Percentiles rank a stretch among this genome's conserved stretches.
These are phyloP conservation scores for Globisporangium splendens DNA, from an alignment of 352 stramenopile genomes.

Conservation along the genomic window DNA sequence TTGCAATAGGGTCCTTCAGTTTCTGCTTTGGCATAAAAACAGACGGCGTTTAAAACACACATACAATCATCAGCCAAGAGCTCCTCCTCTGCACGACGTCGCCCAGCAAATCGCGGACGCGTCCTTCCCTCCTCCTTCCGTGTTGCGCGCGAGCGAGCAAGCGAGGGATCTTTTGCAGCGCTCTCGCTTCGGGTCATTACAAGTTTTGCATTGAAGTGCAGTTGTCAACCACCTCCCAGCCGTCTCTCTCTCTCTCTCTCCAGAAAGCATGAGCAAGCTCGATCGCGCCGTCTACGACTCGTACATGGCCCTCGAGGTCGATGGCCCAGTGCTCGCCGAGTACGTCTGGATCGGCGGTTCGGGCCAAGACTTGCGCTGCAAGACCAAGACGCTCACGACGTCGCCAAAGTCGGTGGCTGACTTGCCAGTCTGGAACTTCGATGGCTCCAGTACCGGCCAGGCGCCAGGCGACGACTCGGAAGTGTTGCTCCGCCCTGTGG, in stretches of 20 bases:
- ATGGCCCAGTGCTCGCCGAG: conserved; percentile 78
- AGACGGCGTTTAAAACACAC: no score
- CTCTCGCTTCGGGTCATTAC: conserved; percentile 59
- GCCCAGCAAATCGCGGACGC: not conserved
- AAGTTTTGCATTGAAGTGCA: conserved; percentile 35
- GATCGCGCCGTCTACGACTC: conserved; percentile 76
- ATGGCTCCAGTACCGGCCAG: conserved; percentile 95
- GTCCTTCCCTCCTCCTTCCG: not conserved
- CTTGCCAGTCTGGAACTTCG: conserved; percentile 97
- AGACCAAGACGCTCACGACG: conserved; percentile 91
- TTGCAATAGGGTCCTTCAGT: not conserved
- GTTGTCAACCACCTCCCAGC: conserved; percentile 4
- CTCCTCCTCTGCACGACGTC: not conserved
- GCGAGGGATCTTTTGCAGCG: not conserved
- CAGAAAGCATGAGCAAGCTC: conserved; percentile 70
- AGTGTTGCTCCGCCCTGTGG: conserved; percentile 90
- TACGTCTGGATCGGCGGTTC: conserved; percentile 96
- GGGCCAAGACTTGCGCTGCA: conserved; percentile 90
- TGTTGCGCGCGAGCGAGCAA: not conserved
- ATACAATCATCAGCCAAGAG: not conserved
- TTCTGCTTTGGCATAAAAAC: not conserved
- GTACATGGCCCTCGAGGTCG: conserved; percentile 66
- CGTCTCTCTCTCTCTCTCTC: not conserved
- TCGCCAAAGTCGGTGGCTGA: conserved; percentile 63
- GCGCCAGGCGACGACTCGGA: conserved; percentile 97